Evolutionary conservation across 208 protist genomes (phyloP).

Genomic region (Leishmania aethiopica): DNA sequence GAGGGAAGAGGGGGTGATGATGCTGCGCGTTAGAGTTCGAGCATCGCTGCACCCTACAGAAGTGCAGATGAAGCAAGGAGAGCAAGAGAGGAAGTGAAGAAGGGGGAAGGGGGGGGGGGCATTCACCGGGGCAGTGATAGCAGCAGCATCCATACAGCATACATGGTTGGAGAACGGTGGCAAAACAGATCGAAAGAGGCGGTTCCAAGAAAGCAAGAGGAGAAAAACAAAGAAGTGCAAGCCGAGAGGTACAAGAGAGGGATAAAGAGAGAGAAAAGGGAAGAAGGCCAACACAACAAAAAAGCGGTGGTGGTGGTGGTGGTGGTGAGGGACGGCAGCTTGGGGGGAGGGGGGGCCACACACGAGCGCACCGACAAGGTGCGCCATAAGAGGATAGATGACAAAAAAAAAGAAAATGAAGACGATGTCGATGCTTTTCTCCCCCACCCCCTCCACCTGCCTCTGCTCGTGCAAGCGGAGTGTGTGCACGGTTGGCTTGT

Average conservation of each 20-base stretch:
- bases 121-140: background rate
- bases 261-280: background rate
- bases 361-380: background rate
- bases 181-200: background rate
- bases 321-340: background rate
- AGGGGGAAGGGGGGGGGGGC: background rate
- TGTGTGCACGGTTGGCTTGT: background rate
- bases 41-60: background rate
- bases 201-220: background rate
- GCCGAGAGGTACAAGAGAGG: conserved; percentile 14
- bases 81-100: background rate
- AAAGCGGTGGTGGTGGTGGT: background rate
- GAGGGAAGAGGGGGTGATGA: background rate
- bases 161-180: background rate
- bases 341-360: background rate
- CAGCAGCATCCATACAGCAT: background rate
- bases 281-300: background rate
- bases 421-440: background rate
- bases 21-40: too few relatives aligned
- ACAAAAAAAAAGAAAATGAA: background rate
- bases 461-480: background rate
- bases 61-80: background rate
- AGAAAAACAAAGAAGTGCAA: background rate
- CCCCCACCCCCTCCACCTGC: background rate
- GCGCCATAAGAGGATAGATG: background rate